phyloP scores from a whole-genome alignment of 75 land plant genomes.

The Pinus taeda region DNA sequence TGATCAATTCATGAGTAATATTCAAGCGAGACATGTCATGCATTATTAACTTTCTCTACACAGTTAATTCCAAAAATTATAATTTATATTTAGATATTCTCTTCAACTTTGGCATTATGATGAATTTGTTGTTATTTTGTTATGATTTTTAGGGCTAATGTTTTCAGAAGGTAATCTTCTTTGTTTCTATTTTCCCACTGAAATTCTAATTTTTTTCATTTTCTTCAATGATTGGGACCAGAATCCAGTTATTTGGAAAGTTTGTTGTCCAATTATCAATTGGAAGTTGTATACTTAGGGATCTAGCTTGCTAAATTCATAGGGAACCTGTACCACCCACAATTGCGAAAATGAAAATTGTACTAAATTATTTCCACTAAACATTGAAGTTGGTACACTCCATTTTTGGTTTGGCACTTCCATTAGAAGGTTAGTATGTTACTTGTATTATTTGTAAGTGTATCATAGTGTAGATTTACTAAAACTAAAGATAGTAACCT shows the following conservation, averaged over 20 bases:
- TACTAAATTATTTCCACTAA: neutral
- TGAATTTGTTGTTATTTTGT: neutral
- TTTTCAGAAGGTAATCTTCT: neutral
- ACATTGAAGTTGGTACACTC: neutral
- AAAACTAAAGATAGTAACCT: no score
- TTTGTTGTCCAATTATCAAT: neutral
- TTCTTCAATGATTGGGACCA: neutral
- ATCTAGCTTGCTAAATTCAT: neutral
- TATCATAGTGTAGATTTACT: no score
- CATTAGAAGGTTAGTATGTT: no score
- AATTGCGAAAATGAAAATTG: neutral
- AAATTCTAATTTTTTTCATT: neutral
- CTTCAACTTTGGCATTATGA: neutral
- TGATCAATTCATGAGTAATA: no score
- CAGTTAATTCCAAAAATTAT: no score
- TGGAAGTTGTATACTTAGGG: neutral
- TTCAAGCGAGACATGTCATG: no score
- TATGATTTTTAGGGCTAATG: neutral
- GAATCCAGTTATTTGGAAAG: neutral
- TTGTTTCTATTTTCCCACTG: neutral
- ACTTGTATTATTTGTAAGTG: no score
- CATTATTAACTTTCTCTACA: no score
- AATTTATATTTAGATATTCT: no score
- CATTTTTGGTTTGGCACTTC: neutral
- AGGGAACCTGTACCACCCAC: neutral